phyloP scores from a whole-genome alignment of 768 basidiomycete genomes.

The Suillus ampliporus region DNA sequence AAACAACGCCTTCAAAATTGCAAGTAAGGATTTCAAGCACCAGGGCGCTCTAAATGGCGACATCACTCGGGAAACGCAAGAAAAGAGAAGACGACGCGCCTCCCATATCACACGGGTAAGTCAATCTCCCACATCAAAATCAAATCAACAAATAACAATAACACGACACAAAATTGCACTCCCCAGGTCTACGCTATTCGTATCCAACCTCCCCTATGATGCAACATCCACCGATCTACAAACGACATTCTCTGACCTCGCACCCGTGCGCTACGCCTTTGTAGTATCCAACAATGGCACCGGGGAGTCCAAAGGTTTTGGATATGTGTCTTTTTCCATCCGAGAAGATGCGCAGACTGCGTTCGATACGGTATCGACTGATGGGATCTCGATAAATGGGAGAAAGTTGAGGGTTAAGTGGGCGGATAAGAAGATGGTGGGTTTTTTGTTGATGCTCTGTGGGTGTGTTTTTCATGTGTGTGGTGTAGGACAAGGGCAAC shows the following conservation, averaged over 20 bases:
- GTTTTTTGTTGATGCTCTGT: background rate
- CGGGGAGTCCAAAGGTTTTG: conserved; percentile 89
- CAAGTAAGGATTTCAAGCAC: background rate
- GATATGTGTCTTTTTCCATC: conserved; percentile 92
- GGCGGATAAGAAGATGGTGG: conserved; percentile 77
- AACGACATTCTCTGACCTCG: conserved; percentile 94
- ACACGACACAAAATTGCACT: background rate
- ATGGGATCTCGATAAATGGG: conserved; percentile 69
- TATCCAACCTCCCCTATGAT: conserved; percentile 90
- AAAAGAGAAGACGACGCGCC: conserved; percentile 23
- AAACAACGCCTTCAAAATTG: conserved; percentile 8
- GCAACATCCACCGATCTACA: conserved; percentile 91
- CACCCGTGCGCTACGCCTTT: conserved; percentile 92
- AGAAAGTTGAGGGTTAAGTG: conserved; percentile 77
- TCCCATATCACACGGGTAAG: conserved; percentile 28
- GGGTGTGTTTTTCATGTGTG: background rate
- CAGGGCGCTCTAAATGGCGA: conserved; percentile 8
- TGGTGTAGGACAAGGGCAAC: background rate
- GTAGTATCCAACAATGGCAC: conserved; percentile 83
- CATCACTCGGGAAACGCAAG: conserved; percentile 36
- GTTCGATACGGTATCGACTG: conserved; percentile 64
- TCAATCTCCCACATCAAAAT: background rate
- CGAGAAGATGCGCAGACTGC: conserved; percentile 86
- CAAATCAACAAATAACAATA: too few species aligned
- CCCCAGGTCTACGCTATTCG: conserved; percentile 82